Percentiles rank a stretch among this genome's conserved stretches.
Evolutionary conservation across 78 protist genomes (phyloP).

Genomic region (Fonticula alba): DNA sequence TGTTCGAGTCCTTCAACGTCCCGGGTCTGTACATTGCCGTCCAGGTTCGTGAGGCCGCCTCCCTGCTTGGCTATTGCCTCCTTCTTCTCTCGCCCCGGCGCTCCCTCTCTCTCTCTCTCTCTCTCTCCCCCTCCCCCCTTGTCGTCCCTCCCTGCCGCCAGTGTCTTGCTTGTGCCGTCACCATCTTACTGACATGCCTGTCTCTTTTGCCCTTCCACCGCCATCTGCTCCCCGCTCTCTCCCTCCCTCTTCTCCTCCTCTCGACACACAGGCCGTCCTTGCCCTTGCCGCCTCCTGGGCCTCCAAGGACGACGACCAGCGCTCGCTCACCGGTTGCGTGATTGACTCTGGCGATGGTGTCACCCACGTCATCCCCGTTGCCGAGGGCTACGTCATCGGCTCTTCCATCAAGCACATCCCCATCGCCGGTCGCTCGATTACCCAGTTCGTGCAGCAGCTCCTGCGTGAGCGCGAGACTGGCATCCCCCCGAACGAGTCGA

Average conservation of each 20-base stretch:
- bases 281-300: conserved; percentile 89
- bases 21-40: conserved; percentile 95
- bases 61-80: no score
- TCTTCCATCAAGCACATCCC: conserved; percentile 87
- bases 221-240: no score
- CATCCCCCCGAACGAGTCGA: conserved; percentile 77
- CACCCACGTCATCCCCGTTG: conserved; percentile 98
- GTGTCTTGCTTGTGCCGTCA: no score
- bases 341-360: conserved; percentile 98
- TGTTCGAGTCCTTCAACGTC: conserved; percentile 98
- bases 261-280: conserved; percentile 96
- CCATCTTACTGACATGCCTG: no score
- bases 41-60: no score
- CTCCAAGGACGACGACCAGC: conserved; percentile 1
- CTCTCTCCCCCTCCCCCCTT: no score
- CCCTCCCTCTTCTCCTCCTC: no score
- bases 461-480: conserved; percentile 83
- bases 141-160: no score
- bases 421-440: conserved; percentile 93
- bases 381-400: conserved; percentile 93
- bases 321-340: conserved; percentile 88
- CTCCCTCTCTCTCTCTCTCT: no score
- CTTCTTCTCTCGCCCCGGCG: no score
- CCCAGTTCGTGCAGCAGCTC: conserved; percentile 77
- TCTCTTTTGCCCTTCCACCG: no score